phyloP scores from a whole-genome alignment of 495 filamentous ascomycete genomes.

The Tuber melanosporum region DNA sequence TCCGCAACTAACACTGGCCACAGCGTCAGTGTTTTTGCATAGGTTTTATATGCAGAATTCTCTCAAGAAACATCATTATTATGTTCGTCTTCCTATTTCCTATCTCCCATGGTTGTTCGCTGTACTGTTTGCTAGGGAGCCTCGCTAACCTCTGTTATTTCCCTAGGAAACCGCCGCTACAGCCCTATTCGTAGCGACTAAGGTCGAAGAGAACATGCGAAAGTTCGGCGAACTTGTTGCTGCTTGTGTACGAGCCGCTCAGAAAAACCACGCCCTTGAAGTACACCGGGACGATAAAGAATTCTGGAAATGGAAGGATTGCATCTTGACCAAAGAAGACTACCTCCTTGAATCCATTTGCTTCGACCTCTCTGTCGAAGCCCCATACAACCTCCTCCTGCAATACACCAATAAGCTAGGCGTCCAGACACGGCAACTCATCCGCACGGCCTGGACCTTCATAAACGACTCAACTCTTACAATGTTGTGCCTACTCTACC shows the following conservation, averaged over 20 bases:
- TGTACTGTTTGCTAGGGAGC: constrained; percentile 4
- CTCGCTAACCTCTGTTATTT: constrained; percentile 31
- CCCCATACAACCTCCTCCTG: constrained; percentile 74
- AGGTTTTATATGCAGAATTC: constrained; percentile 81
- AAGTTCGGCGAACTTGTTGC: constrained; percentile 90
- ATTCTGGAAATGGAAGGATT: constrained; percentile 94
- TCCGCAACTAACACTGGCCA: constrained; percentile 81
- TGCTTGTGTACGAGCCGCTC: constrained; percentile 85
- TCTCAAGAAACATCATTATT: constrained; percentile 39
- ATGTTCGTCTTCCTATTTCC: constrained; percentile 24
- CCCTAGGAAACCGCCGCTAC: constrained; percentile 72
- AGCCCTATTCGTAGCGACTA: constrained; percentile 85
- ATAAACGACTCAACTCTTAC: constrained; percentile 83
- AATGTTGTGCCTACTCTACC: constrained; percentile 73
- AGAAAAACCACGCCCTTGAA: constrained; percentile 73
- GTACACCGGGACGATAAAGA: constrained; percentile 95
- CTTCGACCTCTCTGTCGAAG: constrained; percentile 84
- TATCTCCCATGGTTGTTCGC: constrained; percentile 7
- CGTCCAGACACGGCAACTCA: constrained; percentile 61
- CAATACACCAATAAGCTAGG: constrained; percentile 64
- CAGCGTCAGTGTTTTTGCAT: constrained; percentile 90
- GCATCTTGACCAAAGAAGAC: constrained; percentile 84
- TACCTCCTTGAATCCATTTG: constrained; percentile 82
- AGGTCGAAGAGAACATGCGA: constrained; percentile 90
- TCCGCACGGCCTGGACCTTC: constrained; percentile 84